Evolutionary conservation across 2,329 filamentous ascomycete species (phyloP).

Genomic region (Fusarium dlaminii): DNA sequence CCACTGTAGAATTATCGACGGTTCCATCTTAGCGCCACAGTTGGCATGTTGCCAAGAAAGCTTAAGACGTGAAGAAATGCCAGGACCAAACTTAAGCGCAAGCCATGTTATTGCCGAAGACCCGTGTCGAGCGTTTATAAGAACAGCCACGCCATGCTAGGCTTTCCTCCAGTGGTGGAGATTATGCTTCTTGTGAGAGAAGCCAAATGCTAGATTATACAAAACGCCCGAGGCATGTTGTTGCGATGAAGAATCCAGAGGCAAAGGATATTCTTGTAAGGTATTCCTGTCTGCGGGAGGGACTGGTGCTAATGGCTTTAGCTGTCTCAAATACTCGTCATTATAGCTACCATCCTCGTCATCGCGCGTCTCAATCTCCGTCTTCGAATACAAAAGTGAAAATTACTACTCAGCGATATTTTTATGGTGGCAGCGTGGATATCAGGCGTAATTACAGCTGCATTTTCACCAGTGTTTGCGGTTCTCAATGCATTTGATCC

Average conservation of each 20-base stretch:
- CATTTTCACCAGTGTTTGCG: conserved; percentile 13
- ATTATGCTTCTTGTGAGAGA: too few relatives aligned
- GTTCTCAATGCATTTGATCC: conserved; percentile 16
- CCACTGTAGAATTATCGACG: not conserved
- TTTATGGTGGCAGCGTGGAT: conserved; percentile 34
- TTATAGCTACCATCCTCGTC: conserved; percentile 19
- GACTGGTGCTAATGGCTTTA: not conserved
- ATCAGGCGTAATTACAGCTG: not conserved
- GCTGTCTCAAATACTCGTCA: conserved; percentile 18
- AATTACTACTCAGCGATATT: conserved; percentile 16
- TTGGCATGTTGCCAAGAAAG: conserved; percentile 10
- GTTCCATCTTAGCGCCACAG: not conserved
- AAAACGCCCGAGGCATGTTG: too few relatives aligned
- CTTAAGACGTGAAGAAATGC: not conserved
- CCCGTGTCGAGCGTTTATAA: not conserved
- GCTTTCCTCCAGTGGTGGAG: too few relatives aligned
- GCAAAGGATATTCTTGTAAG: conserved; percentile 2
- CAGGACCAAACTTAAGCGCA: not conserved
- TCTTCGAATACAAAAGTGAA: conserved; percentile 21
- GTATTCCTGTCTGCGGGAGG: accelerated
- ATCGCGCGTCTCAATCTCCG: conserved; percentile 29
- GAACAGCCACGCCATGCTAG: too few relatives aligned
- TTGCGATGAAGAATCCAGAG: not conserved
- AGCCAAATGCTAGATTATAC: not conserved
- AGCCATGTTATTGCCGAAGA: not conserved